Evolutionary conservation across 768 basidiomycete genomes (phyloP).

Genomic region (Suillus placidus): DNA sequence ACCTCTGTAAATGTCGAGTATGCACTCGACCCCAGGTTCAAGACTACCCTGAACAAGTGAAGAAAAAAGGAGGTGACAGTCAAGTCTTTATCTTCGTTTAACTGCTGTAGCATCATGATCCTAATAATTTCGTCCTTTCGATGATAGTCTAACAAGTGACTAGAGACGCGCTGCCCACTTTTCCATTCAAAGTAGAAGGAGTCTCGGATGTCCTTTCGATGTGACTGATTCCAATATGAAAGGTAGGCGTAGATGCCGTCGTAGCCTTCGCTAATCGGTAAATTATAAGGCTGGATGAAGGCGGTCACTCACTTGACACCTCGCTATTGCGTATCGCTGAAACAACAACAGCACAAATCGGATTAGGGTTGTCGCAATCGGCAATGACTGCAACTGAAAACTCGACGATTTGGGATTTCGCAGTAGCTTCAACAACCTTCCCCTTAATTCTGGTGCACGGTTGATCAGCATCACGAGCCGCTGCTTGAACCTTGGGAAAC

Average conservation of each 20-base stretch:
- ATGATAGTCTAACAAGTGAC: constrained; percentile 2
- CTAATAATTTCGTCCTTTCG: neutral
- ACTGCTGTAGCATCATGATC: neutral
- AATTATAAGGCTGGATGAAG: neutral
- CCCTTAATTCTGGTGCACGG: neutral
- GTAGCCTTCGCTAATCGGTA: neutral
- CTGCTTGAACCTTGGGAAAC: neutral
- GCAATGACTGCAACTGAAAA: neutral
- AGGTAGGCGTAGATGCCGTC: fast-evolving
- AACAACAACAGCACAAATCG: neutral
- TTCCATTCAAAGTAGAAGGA: neutral
- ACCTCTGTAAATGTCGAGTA: neutral
- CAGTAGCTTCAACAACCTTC: neutral
- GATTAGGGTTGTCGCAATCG: neutral
- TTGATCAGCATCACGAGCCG: neutral
- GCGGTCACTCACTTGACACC: neutral
- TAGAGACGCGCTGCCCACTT: neutral
- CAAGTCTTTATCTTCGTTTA: neutral
- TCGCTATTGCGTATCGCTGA: neutral
- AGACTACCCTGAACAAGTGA: no score
- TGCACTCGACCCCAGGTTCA: neutral
- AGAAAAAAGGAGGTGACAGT: neutral
- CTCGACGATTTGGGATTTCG: neutral
- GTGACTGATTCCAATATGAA: neutral
- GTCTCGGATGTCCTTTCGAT: neutral